Evolutionary conservation across 805 yeast species (phyloP).

Genomic region (Metschnikowia baotianmanensis): DNA sequence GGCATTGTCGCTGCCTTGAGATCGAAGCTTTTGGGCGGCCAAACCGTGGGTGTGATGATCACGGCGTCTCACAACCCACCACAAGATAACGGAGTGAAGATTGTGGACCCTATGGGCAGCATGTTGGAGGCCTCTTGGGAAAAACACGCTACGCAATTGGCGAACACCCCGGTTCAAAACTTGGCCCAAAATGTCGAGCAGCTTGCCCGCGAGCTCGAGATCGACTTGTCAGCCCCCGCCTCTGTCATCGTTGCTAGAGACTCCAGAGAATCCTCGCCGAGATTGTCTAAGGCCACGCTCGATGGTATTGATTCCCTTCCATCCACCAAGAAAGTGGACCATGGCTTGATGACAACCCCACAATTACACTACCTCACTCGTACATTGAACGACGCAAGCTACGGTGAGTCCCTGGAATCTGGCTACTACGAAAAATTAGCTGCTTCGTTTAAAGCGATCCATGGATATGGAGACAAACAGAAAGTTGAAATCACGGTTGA

Average conservation of each 20-base stretch:
- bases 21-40: constrained; percentile 65
- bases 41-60: constrained; percentile 90
- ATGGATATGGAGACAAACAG: constrained; percentile 19
- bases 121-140: constrained; percentile 91
- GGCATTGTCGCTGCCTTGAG: constrained; percentile 82
- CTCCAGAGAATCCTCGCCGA: constrained; percentile 81
- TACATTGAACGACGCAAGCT: constrained; percentile 59
- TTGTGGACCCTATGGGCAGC: constrained; percentile 91
- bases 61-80: constrained; percentile 97
- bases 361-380: constrained; percentile 87
- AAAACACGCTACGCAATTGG: constrained; percentile 69
- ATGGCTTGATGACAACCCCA: constrained; percentile 84
- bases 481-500: constrained; percentile 63
- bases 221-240: constrained; percentile 44
- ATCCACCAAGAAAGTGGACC: constrained; percentile 45
- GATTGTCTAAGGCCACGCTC: constrained; percentile 53
- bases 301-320: constrained; percentile 58
- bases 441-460: constrained; percentile 48
- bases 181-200: constrained; percentile 39
- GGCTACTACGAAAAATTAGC: constrained; percentile 72
- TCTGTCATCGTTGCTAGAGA: constrained; percentile 75
- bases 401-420: constrained; percentile 59
- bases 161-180: constrained; percentile 58
- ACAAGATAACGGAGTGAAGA: constrained; percentile 57
- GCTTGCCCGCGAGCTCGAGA: constrained; percentile 41